Base-by-base conservation (phyloP, 1,139 yeast genomes). In the Debaryomyces fabryi region DNA sequence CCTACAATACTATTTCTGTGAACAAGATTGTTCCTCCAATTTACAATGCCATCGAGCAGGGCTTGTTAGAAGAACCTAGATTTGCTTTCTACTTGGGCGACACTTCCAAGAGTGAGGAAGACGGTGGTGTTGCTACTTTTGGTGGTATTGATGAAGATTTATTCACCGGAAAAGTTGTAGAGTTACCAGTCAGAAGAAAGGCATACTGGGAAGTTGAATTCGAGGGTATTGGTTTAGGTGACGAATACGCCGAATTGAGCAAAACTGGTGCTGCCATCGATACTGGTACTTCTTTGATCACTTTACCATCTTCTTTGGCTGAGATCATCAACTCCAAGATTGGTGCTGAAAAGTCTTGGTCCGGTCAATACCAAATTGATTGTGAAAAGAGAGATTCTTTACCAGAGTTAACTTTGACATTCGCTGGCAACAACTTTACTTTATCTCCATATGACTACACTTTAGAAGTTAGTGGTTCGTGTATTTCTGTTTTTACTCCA, bases 141-240 rank as follows among this genome's bases (percentile, higher is more conserved):
- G 99, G 99, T 68, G 99, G 99, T 55, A 78, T 85, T 59, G 97
- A 92, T 67, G 79, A 83, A 57, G 67, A 83, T 53, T 81, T 83
- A 64, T 90, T 76, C 71, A 72, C 74, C 44, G 99, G 99, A 55
- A 83, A 92, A 59, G 78, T 93, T 60, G 87, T 93, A 47, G 91
- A 96, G 88, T 81, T 93, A 71, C 99, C 99, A 50, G 95, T 93
- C 52, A 90, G 99, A 78, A 89, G 99, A 81, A 89, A 92, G 84
- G 99, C 98, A 34, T 93, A 93, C 81, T 93, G 99, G 99, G 99
- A 93, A 78, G 99, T 93, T 52, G 81, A 87, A 56, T 86, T 93
- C 58, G 90, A 90, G 60, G 92, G 96, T 60, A 77, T 93, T 65
- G 89, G 92, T 35, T 79, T 93, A 54, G 99, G 99, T 60, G 87